Percentiles rank a stretch among this genome's conserved stretches.
Conservation (phyloP, 345 rosid species). For the Hibiscus tridactylites region DNA sequence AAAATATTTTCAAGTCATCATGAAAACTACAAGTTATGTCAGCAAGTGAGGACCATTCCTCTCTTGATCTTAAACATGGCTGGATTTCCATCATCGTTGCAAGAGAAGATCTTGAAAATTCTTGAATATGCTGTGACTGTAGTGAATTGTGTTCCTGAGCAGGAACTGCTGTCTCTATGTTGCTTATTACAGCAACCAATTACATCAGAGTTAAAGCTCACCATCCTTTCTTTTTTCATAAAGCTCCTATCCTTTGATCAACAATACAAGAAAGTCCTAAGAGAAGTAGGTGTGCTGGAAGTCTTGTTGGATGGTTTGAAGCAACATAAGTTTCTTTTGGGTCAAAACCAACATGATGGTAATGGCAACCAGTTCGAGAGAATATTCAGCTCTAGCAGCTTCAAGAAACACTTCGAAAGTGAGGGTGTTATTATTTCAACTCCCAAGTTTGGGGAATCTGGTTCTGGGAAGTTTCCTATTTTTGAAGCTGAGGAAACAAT, state of each 20-base stretch:
- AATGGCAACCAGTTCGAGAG: constrained; percentile 41
- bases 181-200: constrained; percentile 97
- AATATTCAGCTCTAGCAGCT: constrained; percentile 68
- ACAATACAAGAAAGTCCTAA: constrained; percentile 89
- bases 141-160: constrained; percentile 98
- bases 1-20: constrained; percentile 96
- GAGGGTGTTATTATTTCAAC: constrained; percentile 82
- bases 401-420: constrained; percentile 69
- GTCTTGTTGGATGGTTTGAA: constrained; percentile 88
- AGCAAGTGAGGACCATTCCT: constrained; percentile 88
- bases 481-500: constrained; percentile 80
- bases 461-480: constrained; percentile 67
- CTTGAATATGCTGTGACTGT: constrained; percentile 99
- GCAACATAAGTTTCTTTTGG: constrained; percentile 86
- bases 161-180: constrained; percentile 92
- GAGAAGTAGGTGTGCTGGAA: constrained; percentile 96
- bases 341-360: constrained; percentile 46
- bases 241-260: constrained; percentile 97
- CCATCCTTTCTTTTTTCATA: constrained; percentile 91
- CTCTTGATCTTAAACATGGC: constrained; percentile 93
- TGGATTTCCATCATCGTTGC: constrained; percentile 82
- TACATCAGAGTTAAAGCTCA: constrained; percentile 79
- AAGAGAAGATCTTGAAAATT: constrained; percentile 91
- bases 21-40: constrained; percentile 88
- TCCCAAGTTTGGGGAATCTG: constrained; percentile 80